Conservation (phyloP, 106 monocot species). For the Iris macrosiphon region DNA sequence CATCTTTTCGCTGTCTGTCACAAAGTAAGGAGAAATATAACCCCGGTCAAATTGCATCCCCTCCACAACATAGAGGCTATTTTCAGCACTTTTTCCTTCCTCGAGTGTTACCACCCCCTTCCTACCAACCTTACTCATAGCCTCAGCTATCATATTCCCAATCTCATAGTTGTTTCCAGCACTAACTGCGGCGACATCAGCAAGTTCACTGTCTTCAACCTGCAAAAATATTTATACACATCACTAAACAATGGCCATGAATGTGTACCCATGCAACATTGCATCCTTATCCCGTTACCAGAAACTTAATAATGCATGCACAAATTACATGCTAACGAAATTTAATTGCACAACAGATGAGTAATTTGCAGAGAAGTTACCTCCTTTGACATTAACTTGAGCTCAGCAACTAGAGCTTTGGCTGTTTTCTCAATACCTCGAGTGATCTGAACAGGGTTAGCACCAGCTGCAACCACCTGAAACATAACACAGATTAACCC, state of each 20-base stretch:
- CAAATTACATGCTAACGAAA: not conserved
- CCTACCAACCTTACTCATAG: conserved; percentile 87
- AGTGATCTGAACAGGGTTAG: conserved; percentile 76
- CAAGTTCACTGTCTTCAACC: conserved; percentile 93
- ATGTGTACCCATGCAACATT: no score
- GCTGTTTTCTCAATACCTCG: conserved; percentile 75
- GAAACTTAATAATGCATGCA: not conserved
- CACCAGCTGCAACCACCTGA: conserved; percentile 42
- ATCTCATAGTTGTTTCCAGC: conserved; percentile 86
- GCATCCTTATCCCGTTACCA: no score
- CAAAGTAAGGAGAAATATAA: conserved; percentile 87
- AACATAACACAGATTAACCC: conserved; percentile 68
- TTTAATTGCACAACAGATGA: not conserved
- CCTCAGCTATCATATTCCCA: conserved; percentile 93
- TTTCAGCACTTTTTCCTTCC: conserved; percentile 88
- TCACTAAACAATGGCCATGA: not conserved
- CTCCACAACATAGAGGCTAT: conserved; percentile 79
- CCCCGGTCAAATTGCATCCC: conserved; percentile 97
- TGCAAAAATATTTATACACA: conserved; percentile 9
- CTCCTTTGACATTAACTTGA: conserved; percentile 61
- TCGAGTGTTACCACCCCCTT: conserved; percentile 89
- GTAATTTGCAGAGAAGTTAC: conserved; percentile 8
- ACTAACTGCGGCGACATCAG: conserved; percentile 90
- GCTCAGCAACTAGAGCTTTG: conserved; percentile 53
- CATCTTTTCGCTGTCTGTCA: conserved; percentile 91